phyloP scores from a whole-genome alignment of 1,284 basidiomycete species.

The Leccinum griseonigrum region DNA sequence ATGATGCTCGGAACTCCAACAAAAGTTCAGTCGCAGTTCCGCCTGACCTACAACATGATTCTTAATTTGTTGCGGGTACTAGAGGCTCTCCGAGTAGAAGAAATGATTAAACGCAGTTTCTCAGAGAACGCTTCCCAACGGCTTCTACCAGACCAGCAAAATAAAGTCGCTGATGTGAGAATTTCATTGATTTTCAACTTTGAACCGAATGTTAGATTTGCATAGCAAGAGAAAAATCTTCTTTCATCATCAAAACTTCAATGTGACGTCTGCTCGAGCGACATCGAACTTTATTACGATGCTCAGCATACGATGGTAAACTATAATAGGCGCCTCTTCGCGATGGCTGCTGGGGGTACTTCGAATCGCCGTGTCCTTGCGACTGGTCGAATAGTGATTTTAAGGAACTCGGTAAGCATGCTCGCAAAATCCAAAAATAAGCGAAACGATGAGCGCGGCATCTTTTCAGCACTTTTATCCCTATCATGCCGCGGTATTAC shows the following conservation, averaged over 20 bases:
- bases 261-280: conserved; percentile 65
- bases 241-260: conserved; percentile 65
- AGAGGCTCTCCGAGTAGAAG: conserved; percentile 94
- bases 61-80: conserved; percentile 89
- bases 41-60: conserved; percentile 99
- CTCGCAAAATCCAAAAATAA: neutral
- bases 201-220: neutral
- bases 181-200: neutral
- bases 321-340: conserved; percentile 64
- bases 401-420: conserved; percentile 74
- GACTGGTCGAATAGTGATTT: conserved; percentile 79
- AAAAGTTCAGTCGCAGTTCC: conserved; percentile 95
- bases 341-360: conserved; percentile 60
- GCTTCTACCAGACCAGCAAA: conserved; percentile 91
- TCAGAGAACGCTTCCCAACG: conserved; percentile 97
- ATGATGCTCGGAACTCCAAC: conserved; percentile 95
- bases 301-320: conserved; percentile 65
- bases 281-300: conserved; percentile 82
- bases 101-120: conserved; percentile 99
- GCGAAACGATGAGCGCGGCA: neutral
- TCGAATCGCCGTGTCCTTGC: conserved; percentile 70
- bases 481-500: conserved; percentile 69
- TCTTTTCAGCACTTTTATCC: conserved; percentile 71
- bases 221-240: conserved; percentile 75
- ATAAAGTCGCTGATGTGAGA: conserved; percentile 76